A percentile compares a stretch with the other conserved stretches of the same genome.
Evolutionary conservation across 768 basidiomycete species (phyloP).

Genomic region (Leucocoprinus birnbaumii): DNA sequence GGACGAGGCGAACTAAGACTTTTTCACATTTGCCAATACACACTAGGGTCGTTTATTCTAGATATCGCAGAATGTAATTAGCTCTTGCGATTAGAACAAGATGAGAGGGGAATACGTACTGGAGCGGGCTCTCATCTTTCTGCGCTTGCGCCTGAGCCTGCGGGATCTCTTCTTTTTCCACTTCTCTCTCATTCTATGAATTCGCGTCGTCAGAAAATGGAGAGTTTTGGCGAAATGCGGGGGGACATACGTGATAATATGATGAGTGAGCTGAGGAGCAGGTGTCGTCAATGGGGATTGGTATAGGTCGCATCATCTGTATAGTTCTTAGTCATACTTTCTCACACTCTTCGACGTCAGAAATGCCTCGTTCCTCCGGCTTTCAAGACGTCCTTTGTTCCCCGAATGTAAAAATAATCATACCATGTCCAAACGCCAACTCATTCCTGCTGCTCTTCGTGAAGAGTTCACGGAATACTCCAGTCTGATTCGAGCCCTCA

Average conservation of each 20-base stretch:
- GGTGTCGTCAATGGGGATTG: constrained; percentile 9
- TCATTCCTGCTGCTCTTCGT: constrained; percentile 6
- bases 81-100: too few relatives aligned
- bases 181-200: constrained; percentile 85
- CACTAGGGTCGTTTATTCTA: constrained; percentile 34
- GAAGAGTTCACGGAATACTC: constrained; percentile 15
- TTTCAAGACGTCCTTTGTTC: not conserved
- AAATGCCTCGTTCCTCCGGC: not conserved
- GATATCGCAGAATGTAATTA: not conserved
- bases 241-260: constrained; percentile 27
- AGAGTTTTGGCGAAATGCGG: not conserved
- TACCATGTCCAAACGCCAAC: constrained; percentile 3
- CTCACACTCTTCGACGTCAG: constrained; percentile 19
- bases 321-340: constrained; percentile 41
- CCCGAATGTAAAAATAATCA: constrained; percentile 2
- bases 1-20: constrained; percentile 1
- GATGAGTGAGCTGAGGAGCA: constrained; percentile 25
- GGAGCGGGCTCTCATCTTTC: constrained; percentile 96
- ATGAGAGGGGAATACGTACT: constrained; percentile 50
- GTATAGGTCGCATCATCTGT: constrained; percentile 27
- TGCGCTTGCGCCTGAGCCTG: constrained; percentile 90
- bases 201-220: not conserved
- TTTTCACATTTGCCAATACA: constrained; percentile 7
- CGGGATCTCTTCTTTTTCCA: constrained; percentile 96
- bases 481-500: constrained; percentile 14